Conservation (phyloP, 2,329 filamentous ascomycete species). For the Thielaviopsis ethacetica region DNA sequence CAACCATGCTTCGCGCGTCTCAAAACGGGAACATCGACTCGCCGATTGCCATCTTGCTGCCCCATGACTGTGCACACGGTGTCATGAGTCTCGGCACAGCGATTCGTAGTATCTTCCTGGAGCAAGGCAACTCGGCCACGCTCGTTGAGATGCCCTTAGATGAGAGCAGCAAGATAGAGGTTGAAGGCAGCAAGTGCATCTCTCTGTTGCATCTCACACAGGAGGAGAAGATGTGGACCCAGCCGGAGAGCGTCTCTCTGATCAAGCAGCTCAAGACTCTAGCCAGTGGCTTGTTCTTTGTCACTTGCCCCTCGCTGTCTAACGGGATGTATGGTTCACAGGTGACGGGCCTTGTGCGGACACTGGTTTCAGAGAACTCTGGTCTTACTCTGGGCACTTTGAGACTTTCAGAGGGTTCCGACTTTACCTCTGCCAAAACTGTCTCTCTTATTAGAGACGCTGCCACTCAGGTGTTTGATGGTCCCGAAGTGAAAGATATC, state of each 20-base stretch:
- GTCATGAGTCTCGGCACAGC: neutral
- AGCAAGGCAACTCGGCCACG: neutral
- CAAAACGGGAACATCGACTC: neutral
- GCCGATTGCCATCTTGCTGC: conserved; percentile 2
- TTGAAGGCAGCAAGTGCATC: neutral
- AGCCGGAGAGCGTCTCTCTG: conserved; percentile 20
- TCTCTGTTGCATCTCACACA: conserved; percentile 5
- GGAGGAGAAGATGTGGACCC: neutral
- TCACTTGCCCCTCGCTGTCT: conserved; percentile 24
- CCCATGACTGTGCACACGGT: neutral
- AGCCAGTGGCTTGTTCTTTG: conserved; percentile 29
- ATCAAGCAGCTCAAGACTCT: conserved; percentile 24
- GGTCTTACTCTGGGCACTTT: conserved; percentile 16
- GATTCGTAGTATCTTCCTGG: neutral
- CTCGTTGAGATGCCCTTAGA: neutral
- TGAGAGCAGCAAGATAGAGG: neutral
- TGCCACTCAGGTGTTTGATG: conserved; percentile 1
- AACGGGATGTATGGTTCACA: conserved; percentile 22
- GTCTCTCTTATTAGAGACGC: neutral
- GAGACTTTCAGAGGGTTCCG: conserved; percentile 19
- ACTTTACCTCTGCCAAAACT: conserved; percentile 24
- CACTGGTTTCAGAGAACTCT: conserved; percentile 32
- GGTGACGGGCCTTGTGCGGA: conserved; percentile 30
- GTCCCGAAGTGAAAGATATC: neutral
- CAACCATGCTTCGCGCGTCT: conserved; percentile 1